Evolutionary conservation across 176 grass and related monocot species (phyloP), one percentile per base, ranked within the genome.

Genomic region (Bonia amplexicaulis): DNA sequence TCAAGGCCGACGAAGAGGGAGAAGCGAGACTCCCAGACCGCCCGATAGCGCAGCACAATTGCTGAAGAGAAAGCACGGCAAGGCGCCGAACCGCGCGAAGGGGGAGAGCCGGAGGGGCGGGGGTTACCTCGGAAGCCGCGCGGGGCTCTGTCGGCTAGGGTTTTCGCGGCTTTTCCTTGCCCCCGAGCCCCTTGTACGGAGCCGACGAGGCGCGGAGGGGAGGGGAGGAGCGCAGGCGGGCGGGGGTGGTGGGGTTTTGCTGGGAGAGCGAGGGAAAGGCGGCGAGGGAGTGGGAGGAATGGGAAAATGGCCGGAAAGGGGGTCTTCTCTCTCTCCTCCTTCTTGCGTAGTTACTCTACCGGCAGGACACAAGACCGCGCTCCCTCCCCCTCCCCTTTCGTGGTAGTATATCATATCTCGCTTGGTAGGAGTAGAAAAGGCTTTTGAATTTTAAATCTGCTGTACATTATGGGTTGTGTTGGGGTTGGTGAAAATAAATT

Each of bases 61-160:
- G 31, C 13, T 12, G 39, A 19, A 44, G 44, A 48, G 14, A 51
- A 6, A 73, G 48, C 72, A 37, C 2, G 33, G 72, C 27, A 20
- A 3, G 9, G 3, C 37, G 12, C 48, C 49, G 7, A 6, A 49
- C n/a, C 39, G 68, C 69, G 40, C 54, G 69, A 19, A 29, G 76
- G 42, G 48, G 57, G 39, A 59, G 16, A 75, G 47, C 16, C 6
- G 0, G 71, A 22, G 66, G 66, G 12, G 66, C 37, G 51, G 23
- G 23, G 71, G 25, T 76, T 84, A 84, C 82, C 82, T 84, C 70
- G 13, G 70, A 47, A 74, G 6, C 39, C 68, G 44, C n/a, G 17
- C 26, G 45, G 55, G 29, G 19, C 25, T 39, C 42, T 35, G 12
- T 17, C 20, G 19, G 71, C 44, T 52, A 52, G 49, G 49, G 49